Evolutionary conservation across 345 rosid species (phyloP), one percentile per base, ranked within the genome.

Genomic region (Clarkia xantiana): DNA sequence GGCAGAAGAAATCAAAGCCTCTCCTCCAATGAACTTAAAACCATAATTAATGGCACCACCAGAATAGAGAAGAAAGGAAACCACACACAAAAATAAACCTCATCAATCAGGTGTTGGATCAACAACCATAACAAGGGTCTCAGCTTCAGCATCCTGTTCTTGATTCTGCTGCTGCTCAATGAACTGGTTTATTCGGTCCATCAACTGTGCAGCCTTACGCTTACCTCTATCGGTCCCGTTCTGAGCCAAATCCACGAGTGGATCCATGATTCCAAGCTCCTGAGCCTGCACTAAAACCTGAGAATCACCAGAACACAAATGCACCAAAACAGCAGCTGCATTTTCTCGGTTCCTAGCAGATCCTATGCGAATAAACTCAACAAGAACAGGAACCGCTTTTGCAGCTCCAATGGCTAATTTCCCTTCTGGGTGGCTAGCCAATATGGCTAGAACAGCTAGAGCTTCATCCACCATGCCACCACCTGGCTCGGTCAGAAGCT

Each of bases 211-310:
- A 69, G 98, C 98, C 68, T 91, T 91, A 46, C 98, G 66, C 65
- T 86, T 91, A 42, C 94, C 98, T 55, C 98, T 71, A 50, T 86
- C 94, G 0, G 98, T 91, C 41, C 98, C 98, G 47, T 75, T 86
- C 42, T 74, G 85, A 12, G 90, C 80, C 71, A 91, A 65, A 66
- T 86, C 96, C 61, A 72, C 44, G 53, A 86, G 64, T n/a, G 89
- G 76, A 17, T 62, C 83, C 85, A 82, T 78, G 29, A 81, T 78
- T 14, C 93, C 94, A 8, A 78, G 75, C 48, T 91, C 88, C 58
- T 72, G 82, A 1, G 98, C 98, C 72, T 78, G 80, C 9, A 71
- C 77, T 45, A 84, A 49, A 62, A 78, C 62, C 46, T 73, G 76
- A 44, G 76, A 80, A 73, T 84, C 98, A 55, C 81, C 90, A 6